phyloP scores from a whole-genome alignment of 306 rosid genomes.

The Cucurbita argyrosperma region DNA sequence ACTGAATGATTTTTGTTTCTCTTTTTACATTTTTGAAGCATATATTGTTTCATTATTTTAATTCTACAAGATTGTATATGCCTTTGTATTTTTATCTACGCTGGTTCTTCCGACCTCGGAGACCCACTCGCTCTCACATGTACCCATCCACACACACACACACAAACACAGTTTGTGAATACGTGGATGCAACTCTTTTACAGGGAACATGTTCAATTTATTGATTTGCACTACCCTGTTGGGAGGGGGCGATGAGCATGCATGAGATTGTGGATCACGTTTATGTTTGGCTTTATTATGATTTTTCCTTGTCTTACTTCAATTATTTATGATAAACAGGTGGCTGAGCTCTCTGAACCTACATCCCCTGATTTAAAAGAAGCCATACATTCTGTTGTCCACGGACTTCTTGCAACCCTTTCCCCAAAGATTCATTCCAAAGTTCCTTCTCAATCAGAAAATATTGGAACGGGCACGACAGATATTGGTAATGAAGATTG shows the following conservation, averaged over 20 bases:
- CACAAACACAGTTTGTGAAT: neutral
- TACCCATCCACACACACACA: too few relatives aligned
- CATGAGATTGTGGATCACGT: neutral
- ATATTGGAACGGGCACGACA: constrained; percentile 32
- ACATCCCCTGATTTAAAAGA: constrained; percentile 68
- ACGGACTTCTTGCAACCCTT: constrained; percentile 91
- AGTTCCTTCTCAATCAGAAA: constrained; percentile 49
- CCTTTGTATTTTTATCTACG: neutral
- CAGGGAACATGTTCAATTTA: neutral
- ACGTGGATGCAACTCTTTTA: neutral
- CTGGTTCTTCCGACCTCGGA: neutral
- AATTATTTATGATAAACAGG: constrained; percentile 29
- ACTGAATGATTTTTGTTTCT: neutral
- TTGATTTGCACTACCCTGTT: neutral
- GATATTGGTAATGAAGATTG: constrained; percentile 48
- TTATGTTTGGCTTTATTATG: neutral
- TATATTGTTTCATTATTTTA: neutral
- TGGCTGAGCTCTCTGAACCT: constrained; percentile 84
- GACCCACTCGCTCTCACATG: neutral
- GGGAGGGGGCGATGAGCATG: neutral
- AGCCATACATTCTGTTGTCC: constrained; percentile 66
- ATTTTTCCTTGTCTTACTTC: neutral
- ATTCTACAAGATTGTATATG: neutral
- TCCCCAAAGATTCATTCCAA: constrained; percentile 86
- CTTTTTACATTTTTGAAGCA: neutral